A percentile compares a stretch with the other conserved stretches of the same genome.
Conservation (phyloP, 2,329 filamentous ascomycete genomes). For the Ilyonectria mors-panacis region DNA sequence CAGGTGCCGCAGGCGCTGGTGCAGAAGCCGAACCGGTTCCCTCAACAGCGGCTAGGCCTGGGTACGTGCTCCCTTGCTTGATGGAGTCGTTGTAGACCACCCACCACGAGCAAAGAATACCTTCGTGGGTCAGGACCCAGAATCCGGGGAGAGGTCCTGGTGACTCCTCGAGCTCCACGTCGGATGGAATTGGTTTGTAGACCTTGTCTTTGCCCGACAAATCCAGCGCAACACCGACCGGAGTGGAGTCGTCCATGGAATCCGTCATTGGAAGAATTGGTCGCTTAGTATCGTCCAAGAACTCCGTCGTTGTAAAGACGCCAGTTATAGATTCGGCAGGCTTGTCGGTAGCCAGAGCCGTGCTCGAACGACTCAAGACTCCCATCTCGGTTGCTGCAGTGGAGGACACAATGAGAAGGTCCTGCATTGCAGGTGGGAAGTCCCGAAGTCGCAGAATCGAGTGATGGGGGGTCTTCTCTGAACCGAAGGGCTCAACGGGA, state of each 20-base stretch:
- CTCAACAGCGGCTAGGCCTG: slow-evolving; percentile 72
- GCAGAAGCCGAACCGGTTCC: slow-evolving; percentile 50
- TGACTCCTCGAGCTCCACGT: slow-evolving; percentile 84
- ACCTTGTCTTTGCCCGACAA: slow-evolving; percentile 87
- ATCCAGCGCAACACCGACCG: slow-evolving; percentile 86
- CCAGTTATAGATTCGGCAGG: slow-evolving; percentile 72
- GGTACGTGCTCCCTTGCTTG: slow-evolving; percentile 79
- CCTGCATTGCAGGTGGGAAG: slow-evolving; percentile 85
- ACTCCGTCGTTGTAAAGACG: slow-evolving; percentile 81
- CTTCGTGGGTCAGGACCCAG: slow-evolving; percentile 90
- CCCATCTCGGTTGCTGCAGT: slow-evolving; percentile 86
- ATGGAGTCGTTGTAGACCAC: slow-evolving; percentile 91
- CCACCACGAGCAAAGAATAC: slow-evolving; percentile 90
- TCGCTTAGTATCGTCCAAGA: slow-evolving; percentile 80
- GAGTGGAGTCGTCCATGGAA: slow-evolving; percentile 75
- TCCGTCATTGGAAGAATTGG: slow-evolving; percentile 82
- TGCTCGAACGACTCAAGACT: slow-evolving; percentile 81
- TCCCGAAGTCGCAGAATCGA: slow-evolving; percentile 83
- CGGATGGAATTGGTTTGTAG: slow-evolving; percentile 80
- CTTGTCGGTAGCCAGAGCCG: slow-evolving; percentile 74
- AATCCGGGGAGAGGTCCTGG: slow-evolving; percentile 85
- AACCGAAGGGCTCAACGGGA: slow-evolving; percentile 80
- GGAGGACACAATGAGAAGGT: slow-evolving; percentile 86
- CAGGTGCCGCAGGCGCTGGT: slow-evolving; percentile 47
- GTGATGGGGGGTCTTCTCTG: slow-evolving; percentile 79